Evolutionary conservation across 495 filamentous ascomycete genomes (phyloP).

Genomic region (Lentithecium fluviatile): DNA sequence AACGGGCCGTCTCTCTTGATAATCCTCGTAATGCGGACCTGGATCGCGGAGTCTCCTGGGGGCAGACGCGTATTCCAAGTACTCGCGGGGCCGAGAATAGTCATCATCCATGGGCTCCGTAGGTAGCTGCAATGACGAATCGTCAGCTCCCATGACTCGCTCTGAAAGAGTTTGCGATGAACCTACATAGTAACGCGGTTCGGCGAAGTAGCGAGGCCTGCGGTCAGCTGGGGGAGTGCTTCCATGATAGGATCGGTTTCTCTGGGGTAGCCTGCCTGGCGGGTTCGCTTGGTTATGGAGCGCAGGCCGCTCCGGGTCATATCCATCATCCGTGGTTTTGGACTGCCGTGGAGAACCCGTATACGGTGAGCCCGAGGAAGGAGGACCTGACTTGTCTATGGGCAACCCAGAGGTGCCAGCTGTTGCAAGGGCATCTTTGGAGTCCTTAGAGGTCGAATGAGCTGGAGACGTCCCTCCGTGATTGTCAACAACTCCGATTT

Average conservation of each 20-base stretch:
- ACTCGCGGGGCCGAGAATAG: slow-evolving; percentile 22
- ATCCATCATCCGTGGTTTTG: slow-evolving; percentile 44
- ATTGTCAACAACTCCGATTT: slow-evolving; percentile 36
- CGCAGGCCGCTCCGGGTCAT: slow-evolving; percentile 46
- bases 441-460: slow-evolving; percentile 33
- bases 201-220: slow-evolving; percentile 21
- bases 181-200: slow-evolving; percentile 34
- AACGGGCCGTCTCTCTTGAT: slow-evolving; percentile 16
- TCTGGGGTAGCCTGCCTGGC: neutral
- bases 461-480: slow-evolving; percentile 36
- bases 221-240: slow-evolving; percentile 24
- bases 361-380: slow-evolving; percentile 30
- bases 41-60: slow-evolving; percentile 17
- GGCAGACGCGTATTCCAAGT: slow-evolving; percentile 16
- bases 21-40: slow-evolving; percentile 22
- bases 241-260: slow-evolving; percentile 17
- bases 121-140: slow-evolving; percentile 12
- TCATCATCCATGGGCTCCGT: slow-evolving; percentile 22
- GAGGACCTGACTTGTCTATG: slow-evolving; percentile 25
- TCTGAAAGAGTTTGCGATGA: neutral
- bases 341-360: slow-evolving; percentile 21
- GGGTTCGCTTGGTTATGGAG: slow-evolving; percentile 20
- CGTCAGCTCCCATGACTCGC: slow-evolving; percentile 19
- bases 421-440: slow-evolving; percentile 6
- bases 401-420: slow-evolving; percentile 17